phyloP scores from a whole-genome alignment of 305 asterid species.

The Solanum chacoense region DNA sequence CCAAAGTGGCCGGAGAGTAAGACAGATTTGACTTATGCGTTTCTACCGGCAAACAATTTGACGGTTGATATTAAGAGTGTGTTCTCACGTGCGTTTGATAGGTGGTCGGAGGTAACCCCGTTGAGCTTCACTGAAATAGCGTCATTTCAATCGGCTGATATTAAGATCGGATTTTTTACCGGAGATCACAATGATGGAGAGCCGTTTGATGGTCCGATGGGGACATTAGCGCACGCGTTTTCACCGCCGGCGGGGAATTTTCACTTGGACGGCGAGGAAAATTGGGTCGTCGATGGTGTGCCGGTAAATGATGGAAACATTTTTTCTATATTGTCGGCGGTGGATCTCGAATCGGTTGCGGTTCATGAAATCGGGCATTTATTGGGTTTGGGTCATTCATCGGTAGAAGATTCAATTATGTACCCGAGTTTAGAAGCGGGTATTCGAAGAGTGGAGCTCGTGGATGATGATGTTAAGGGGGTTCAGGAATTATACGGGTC shows the following conservation, averaged over 20 bases:
- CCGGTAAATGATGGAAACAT: constrained; percentile 20
- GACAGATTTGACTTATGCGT: constrained; percentile 52
- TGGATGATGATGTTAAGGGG: constrained; percentile 51
- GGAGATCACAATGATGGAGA: constrained; percentile 93
- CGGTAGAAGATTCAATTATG: constrained; percentile 72
- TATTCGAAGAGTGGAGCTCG: constrained; percentile 51
- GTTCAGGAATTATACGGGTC: constrained; percentile 70
- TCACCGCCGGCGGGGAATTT: constrained; percentile 69
- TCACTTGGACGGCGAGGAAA: constrained; percentile 73
- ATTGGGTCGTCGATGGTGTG: constrained; percentile 68
- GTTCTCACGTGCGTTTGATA: constrained; percentile 58
- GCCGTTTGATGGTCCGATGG: constrained; percentile 84
- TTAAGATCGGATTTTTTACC: constrained; percentile 46
- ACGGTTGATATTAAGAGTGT: constrained; percentile 17
- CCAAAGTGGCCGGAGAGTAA: constrained; percentile 20
- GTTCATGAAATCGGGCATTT: constrained; percentile 92
- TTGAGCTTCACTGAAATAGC: constrained; percentile 40
- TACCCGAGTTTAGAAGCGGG: constrained; percentile 58
- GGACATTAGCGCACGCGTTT: constrained; percentile 85
- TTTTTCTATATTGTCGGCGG: constrained; percentile 28
- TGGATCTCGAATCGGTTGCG: constrained; percentile 87
- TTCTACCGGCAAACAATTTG: constrained; percentile 38
- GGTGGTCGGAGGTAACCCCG: constrained; percentile 87
- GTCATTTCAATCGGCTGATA: constrained; percentile 36
- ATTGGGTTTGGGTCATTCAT: constrained; percentile 88